Evolutionary conservation across 306 rosid genomes (phyloP).

Genomic region (Quercus parvula): DNA sequence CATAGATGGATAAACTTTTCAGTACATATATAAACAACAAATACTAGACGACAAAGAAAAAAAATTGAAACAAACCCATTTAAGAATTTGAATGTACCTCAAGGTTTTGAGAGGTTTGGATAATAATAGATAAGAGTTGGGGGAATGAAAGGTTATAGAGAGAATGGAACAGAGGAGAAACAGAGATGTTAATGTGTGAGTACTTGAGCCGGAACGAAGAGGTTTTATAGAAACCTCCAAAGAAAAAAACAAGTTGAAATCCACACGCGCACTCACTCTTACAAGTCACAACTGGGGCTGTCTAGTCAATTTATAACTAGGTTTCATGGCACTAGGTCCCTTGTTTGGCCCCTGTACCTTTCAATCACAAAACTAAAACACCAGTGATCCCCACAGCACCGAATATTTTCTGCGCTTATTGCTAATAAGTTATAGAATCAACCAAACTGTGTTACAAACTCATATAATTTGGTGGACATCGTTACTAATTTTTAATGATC

Average conservation of each 20-base stretch:
- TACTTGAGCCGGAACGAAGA: constrained; percentile 14
- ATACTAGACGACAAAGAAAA: neutral
- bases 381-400: constrained; percentile 23
- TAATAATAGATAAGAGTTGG: neutral
- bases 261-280: constrained; percentile 32
- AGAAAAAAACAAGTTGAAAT: neutral
- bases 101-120: neutral
- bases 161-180: constrained; percentile 19
- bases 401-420: neutral
- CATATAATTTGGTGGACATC: neutral
- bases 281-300: constrained; percentile 28
- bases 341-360: constrained; percentile 49
- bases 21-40: neutral
- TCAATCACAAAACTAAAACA: constrained; percentile 34
- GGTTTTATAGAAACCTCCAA: constrained; percentile 29
- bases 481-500: neutral
- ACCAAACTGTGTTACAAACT: neutral
- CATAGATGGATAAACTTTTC: constrained; percentile 1
- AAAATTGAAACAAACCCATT: neutral
- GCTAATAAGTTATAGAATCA: neutral
- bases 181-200: constrained; percentile 24
- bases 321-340: constrained; percentile 41
- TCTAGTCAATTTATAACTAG: constrained; percentile 46
- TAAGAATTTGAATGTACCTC: neutral
- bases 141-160: neutral